Evolutionary conservation across 257 asterid genomes (phyloP).

Genomic region (Lycium barbarum): DNA sequence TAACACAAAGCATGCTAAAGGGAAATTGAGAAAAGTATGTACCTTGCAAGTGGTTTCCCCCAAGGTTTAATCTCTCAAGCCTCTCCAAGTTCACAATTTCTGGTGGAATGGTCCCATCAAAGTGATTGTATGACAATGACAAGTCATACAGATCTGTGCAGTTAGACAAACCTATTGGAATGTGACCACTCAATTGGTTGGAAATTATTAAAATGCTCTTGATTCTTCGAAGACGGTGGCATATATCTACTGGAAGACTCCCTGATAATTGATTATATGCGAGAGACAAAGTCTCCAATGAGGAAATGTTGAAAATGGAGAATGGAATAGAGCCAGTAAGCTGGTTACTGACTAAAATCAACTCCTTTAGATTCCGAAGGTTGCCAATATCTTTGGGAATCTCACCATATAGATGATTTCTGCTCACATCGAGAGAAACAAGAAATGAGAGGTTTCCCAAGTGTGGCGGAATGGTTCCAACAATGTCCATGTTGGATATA

Average conservation of each 20-base stretch:
- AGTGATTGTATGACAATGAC: slow-evolving; percentile 22
- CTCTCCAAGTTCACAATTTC: slow-evolving; percentile 31
- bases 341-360: slow-evolving; percentile 34
- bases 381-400: slow-evolving; percentile 31
- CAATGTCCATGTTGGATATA: background rate
- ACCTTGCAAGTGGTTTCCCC: slow-evolving; percentile 32
- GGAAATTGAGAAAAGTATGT: background rate
- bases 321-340: slow-evolving; percentile 40
- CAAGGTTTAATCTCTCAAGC: slow-evolving; percentile 28
- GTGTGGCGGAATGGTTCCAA: slow-evolving; percentile 21
- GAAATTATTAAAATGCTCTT: background rate
- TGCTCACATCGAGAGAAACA: slow-evolving; percentile 22
- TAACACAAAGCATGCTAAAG: background rate
- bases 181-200: slow-evolving; percentile 22
- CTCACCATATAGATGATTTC: slow-evolving; percentile 39
- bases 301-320: background rate
- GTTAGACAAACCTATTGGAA: background rate
- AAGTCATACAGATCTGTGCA: slow-evolving; percentile 13
- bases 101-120: slow-evolving; percentile 35
- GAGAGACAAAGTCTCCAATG: background rate
- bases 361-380: slow-evolving; percentile 32
- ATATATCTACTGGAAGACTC: slow-evolving; percentile 23
- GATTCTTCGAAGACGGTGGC: background rate
- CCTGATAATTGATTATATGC: slow-evolving; percentile 27
- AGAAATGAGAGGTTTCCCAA: slow-evolving; percentile 38